These are phyloP conservation scores for Ceratocystis huliohia DNA, from an alignment of 2,329 filamentous ascomycete species.

Conservation along the genomic window DNA sequence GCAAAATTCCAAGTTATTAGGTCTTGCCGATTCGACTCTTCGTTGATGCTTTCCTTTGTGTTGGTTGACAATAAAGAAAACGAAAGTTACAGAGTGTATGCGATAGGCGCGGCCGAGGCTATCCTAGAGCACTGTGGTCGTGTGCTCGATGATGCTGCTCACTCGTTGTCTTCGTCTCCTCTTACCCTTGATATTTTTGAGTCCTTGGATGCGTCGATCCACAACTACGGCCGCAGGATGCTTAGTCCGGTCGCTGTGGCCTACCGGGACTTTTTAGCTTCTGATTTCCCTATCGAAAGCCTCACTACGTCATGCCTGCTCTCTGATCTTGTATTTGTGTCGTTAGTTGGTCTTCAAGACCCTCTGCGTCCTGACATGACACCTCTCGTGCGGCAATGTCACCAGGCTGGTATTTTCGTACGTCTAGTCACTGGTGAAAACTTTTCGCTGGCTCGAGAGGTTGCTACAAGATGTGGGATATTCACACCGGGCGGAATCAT, in stretches of 20 bases:
- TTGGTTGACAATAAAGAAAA: conserved; percentile 34
- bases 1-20: conserved; percentile 35
- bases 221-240: conserved; percentile 51
- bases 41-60: conserved; percentile 44
- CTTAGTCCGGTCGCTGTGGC: conserved; percentile 53
- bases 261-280: conserved; percentile 50
- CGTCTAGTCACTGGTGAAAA: conserved; percentile 48
- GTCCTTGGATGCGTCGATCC: conserved; percentile 28
- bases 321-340: conserved; percentile 31
- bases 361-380: conserved; percentile 51
- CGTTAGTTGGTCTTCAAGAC: conserved; percentile 52
- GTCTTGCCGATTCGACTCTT: conserved; percentile 43
- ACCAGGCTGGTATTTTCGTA: conserved; percentile 52
- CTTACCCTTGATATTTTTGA: conserved; percentile 28
- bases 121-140: conserved; percentile 35
- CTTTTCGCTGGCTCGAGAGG: conserved; percentile 34
- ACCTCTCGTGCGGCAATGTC: conserved; percentile 49
- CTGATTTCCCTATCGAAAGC: conserved; percentile 29
- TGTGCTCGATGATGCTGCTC: conserved; percentile 35
- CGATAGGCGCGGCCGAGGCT: conserved; percentile 48
- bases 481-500: conserved; percentile 46
- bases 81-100: conserved; percentile 38
- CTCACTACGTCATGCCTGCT: conserved; percentile 24
- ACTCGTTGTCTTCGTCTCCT: conserved; percentile 25
- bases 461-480: conserved; percentile 42